Evolutionary conservation across 768 basidiomycete genomes (phyloP), one percentile per base, ranked within the genome.

Genomic region (Rhodosporidiobolus odoratus): DNA sequence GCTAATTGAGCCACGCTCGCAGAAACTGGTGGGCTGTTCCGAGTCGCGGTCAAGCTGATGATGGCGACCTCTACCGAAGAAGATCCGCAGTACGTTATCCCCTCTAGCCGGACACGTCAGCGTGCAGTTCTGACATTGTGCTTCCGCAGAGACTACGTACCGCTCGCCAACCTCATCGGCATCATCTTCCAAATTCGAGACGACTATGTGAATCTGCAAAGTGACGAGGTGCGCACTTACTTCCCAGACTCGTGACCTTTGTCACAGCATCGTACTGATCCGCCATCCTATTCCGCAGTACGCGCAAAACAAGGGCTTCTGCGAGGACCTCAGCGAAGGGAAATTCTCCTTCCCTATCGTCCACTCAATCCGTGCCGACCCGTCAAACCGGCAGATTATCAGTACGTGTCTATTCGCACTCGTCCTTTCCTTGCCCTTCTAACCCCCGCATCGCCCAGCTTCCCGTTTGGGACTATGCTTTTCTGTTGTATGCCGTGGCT

Each of bases 271-370:
- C 21, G 12, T 21, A 3, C 45, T 41, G n/a, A 61, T 32, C 27
- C 4, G 15, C 6, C 15, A 32, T 10, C 61, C 13, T n/a, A 8
- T 30, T 27, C 2, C n/a, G 21, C 73, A 95, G 91, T 97, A 97
- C 77, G 82, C 87, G 3, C 84, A 85, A 52, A 90, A 83, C 77
- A 84, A 84, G 69, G 82, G 82, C 4, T 95, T 91, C 79, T 90
- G 90, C 0, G 94, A 98, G 80, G 95, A 98, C 78, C 82, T 98
- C 21, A 89, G 91, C 0, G 95, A 97, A 81, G 95, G 95, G 12
- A 98, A 98, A 79, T 98, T 98, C 82, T 94, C 91, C 6, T 98
- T 98, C 81, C 94, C 93, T 0, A 84, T 97, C 40, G 88, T 98
- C 1, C 95, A 97, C 79, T 87, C 89, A 27, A 88, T 97, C 57